Evolutionary conservation across 495 filamentous ascomycete genomes (phyloP), one percentile per base, ranked within the genome.

Genomic region (Talaromyces thailandensis): DNA sequence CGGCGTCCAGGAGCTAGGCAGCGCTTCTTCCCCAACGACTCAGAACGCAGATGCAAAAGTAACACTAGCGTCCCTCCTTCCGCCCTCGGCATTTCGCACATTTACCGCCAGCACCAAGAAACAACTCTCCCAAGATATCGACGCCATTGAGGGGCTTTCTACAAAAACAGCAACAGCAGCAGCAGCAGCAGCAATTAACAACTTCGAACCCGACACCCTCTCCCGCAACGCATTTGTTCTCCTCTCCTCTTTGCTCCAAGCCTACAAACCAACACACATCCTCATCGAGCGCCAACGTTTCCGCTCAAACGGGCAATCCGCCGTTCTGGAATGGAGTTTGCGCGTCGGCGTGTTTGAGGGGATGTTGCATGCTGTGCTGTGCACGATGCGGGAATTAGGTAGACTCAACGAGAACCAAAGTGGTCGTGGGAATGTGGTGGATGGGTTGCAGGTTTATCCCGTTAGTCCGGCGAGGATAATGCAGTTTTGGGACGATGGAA

Each of bases 211-310:
- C 87, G 3, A 62, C 71, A 2, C 52, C 75, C 18, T 84, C 43
- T 25, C 59, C 26, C n/a, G 7, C 25, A 50, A 79, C n/a, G 87
- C 93, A 18, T 82, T 88, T 69, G 67, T 64, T 6, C 79, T 96
- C 7, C 65, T 93, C 60, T 75, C 67, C 2, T 68, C 76, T 1
- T 75, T 81, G 2, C 69, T 88, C 6, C 16, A 73, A 66, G 61
- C 62, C 68, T 78, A 76, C 12, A 71, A 75, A 2, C 91, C 89
- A 2, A 88, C 83, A 12, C 86, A 88, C 65, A 78, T 98, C 45
- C 80, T 98, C 1, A 92, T 98, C 60, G 93, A 98, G 74, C 86
- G 90, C 3, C 93, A 98, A 69, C 89, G 93, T 1, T 95, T 88
- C 73, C 89, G 94, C 26, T 87, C 86, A 11, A 78, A 76, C 18